phyloP scores from a whole-genome alignment of 1,284 basidiomycete species.

The Cutaneotrichosporon dermatis region DNA sequence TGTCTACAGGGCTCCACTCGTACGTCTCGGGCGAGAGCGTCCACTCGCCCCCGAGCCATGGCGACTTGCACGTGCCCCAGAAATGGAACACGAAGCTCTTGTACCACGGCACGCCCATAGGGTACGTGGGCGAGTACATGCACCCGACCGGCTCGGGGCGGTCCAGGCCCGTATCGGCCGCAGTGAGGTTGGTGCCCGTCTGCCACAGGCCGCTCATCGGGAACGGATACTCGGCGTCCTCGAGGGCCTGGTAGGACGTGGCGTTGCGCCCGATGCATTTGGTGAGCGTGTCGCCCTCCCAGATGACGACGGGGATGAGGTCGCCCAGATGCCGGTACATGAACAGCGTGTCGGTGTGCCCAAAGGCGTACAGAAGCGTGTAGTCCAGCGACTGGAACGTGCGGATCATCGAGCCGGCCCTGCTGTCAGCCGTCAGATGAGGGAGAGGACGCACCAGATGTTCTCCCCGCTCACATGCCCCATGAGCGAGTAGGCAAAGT shows the following conservation, averaged over 20 bases:
- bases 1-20: conserved; percentile 13
- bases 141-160: conserved; percentile 25
- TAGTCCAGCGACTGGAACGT: conserved; percentile 26
- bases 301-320: conserved; percentile 28
- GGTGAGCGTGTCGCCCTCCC: conserved; percentile 17
- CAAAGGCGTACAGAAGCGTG: conserved; percentile 29
- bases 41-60: conserved; percentile 22
- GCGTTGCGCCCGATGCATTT: conserved; percentile 25
- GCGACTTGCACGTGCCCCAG: conserved; percentile 19
- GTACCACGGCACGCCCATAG: conserved; percentile 28
- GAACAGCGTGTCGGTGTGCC: conserved; percentile 27
- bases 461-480: conserved; percentile 17
- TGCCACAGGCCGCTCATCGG: not conserved
- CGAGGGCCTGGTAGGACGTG: conserved; percentile 7
- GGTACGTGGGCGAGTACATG: conserved; percentile 19
- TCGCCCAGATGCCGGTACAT: conserved; percentile 34
- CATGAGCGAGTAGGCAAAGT: conserved; percentile 19
- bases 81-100: conserved; percentile 32
- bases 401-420: conserved; percentile 31
- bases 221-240: not conserved
- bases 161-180: not conserved
- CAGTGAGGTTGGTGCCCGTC: too few relatives aligned
- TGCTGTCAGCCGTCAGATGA: conserved; percentile 1
- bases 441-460: conserved; percentile 20
- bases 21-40: conserved; percentile 25